A percentile compares a stretch with the other conserved stretches of the same genome.
These are phyloP conservation scores for Colletotrichum nymphaeae DNA, from an alignment of 2,329 filamentous ascomycete species.

Conservation along the genomic window DNA sequence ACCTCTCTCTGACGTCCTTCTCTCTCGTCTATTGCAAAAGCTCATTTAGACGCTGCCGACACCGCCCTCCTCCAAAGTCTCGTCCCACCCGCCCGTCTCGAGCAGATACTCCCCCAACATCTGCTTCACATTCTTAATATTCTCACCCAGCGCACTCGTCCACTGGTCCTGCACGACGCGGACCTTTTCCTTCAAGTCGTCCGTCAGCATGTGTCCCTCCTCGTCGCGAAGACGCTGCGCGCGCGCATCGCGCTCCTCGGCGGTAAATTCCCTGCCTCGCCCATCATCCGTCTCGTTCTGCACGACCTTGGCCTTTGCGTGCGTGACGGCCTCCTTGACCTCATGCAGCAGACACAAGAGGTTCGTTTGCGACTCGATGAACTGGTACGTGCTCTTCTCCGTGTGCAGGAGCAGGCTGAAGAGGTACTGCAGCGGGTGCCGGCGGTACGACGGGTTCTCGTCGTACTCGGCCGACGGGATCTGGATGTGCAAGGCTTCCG, in stretches of 20 bases:
- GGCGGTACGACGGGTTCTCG: constrained; percentile 85
- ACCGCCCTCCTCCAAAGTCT: constrained; percentile 71
- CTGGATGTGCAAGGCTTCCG: constrained; percentile 74
- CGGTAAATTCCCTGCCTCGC: constrained; percentile 44
- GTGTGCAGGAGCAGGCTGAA: constrained; percentile 87
- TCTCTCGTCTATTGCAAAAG: background rate
- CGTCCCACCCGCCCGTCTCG: constrained; percentile 88
- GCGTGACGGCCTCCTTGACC: constrained; percentile 82
- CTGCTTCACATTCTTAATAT: constrained; percentile 78
- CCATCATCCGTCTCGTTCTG: constrained; percentile 70
- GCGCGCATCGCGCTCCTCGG: constrained; percentile 49
- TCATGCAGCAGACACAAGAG: constrained; percentile 91
- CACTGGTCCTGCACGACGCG: constrained; percentile 91
- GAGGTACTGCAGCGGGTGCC: constrained; percentile 90
- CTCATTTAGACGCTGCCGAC: constrained; percentile 57
- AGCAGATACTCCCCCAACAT: constrained; percentile 80
- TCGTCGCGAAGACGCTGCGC: constrained; percentile 69
- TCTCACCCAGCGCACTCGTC: constrained; percentile 85
- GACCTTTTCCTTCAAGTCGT: constrained; percentile 94
- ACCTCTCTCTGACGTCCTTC: background rate
- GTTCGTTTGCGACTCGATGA: constrained; percentile 95
- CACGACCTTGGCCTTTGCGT: constrained; percentile 73
- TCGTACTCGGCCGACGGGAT: constrained; percentile 84
- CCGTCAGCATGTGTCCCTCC: constrained; percentile 79
- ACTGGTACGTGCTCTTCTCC: constrained; percentile 94